Percentiles rank a stretch among this genome's conserved stretches.
Conservation (phyloP, 768 basidiomycete genomes). For the Suillus ampliporus region DNA sequence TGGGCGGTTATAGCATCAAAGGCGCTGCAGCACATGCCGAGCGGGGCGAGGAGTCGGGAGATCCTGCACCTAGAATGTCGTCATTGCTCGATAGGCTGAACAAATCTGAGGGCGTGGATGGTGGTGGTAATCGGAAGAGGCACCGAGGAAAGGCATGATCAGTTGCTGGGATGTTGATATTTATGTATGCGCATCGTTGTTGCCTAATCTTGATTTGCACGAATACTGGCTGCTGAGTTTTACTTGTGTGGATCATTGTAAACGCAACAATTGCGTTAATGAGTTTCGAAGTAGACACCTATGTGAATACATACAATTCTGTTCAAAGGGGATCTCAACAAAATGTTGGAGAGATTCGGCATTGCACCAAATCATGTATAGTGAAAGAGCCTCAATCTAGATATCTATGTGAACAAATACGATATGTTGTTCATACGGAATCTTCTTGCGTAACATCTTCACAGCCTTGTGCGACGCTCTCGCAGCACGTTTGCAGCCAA, state of each 20-base stretch:
- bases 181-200: neutral
- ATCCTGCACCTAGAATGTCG: constrained; percentile 18
- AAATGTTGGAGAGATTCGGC: no score
- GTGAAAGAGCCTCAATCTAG: neutral
- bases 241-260: neutral
- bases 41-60: constrained; percentile 23
- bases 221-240: neutral
- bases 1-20: constrained; percentile 57
- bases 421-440: neutral
- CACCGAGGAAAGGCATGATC: constrained; percentile 21
- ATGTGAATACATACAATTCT: no score
- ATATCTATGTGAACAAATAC: neutral
- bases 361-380: neutral
- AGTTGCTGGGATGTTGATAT: neutral
- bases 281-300: neutral
- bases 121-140: constrained; percentile 32
- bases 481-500: neutral
- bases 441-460: neutral
- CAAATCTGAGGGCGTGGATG: constrained; percentile 20
- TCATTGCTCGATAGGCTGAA: constrained; percentile 46
- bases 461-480: neutral
- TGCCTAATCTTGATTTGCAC: constrained; percentile 4
- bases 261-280: neutral
- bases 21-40: constrained; percentile 50
- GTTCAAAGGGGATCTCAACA: no score